phyloP scores from a whole-genome alignment of 306 rosid species.

The Medicago lupulina region DNA sequence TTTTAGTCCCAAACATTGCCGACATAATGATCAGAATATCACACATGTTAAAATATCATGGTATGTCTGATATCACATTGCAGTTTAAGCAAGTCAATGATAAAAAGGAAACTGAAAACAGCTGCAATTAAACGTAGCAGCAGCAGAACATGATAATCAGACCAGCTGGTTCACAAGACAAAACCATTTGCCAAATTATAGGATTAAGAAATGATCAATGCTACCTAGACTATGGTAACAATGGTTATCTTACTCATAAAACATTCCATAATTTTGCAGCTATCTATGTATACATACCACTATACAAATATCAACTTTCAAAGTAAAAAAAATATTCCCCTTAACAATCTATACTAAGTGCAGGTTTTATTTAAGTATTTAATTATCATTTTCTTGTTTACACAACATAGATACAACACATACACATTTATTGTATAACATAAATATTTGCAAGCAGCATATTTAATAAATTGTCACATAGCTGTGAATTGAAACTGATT shows the following conservation, averaged over 20 bases:
- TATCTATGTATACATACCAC: constrained; percentile 14
- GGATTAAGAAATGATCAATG: constrained; percentile 21
- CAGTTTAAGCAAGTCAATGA: too few species aligned
- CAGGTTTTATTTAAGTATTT: constrained; percentile 26
- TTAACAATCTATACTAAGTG: constrained; percentile 7
- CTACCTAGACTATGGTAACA: neutral
- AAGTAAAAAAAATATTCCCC: neutral
- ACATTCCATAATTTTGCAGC: constrained; percentile 16
- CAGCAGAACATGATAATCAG: too few species aligned
- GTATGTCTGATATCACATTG: too few species aligned
- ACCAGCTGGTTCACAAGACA: too few species aligned
- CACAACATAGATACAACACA: constrained; percentile 37
- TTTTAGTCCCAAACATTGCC: too few species aligned
- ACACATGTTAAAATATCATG: too few species aligned
- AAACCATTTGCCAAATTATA: neutral
- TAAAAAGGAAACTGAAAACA: too few species aligned
- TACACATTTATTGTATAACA: constrained; percentile 27
- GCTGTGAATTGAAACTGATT: constrained; percentile 5
- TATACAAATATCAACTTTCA: neutral
- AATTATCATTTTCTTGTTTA: constrained; percentile 28
- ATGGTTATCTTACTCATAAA: neutral
- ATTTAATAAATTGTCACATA: constrained; percentile 5
- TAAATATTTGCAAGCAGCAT: constrained; percentile 16
- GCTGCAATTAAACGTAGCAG: too few species aligned
- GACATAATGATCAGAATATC: too few species aligned